Percentiles rank a stretch among this genome's conserved stretches.
Evolutionary conservation across 371 early-diverging fungal genomes (phyloP).

Genomic region (Mortierella sp.): DNA sequence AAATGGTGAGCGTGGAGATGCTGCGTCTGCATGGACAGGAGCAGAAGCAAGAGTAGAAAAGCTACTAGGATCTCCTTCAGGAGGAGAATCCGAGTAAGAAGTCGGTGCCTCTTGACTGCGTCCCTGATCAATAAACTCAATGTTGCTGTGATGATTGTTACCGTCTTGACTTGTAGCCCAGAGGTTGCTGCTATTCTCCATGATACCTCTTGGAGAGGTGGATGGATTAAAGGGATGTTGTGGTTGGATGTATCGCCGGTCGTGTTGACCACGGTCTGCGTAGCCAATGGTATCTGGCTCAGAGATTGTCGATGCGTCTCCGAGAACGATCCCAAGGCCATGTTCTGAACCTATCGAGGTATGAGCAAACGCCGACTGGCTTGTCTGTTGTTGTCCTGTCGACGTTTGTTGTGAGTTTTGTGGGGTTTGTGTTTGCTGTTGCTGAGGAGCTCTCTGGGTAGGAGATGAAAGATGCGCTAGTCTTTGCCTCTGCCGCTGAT

Average conservation of each 20-base stretch:
- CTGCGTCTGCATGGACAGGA: neutral
- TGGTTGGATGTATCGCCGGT: neutral
- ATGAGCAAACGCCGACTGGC: conserved; percentile 37
- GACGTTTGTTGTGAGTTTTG: conserved; percentile 30
- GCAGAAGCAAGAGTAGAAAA: neutral
- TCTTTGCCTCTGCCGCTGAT: conserved; percentile 3
- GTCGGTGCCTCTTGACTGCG: neutral
- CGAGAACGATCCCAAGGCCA: conserved; percentile 38
- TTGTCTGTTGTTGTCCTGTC: conserved; percentile 2
- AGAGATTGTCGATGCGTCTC: neutral
- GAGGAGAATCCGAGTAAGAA: neutral
- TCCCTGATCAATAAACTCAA: neutral
- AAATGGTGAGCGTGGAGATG: neutral
- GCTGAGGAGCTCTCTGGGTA: neutral
- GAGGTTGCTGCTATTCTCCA: neutral
- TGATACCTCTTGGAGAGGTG: neutral
- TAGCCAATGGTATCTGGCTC: conserved; percentile 11
- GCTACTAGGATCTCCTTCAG: neutral
- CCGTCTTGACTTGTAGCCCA: neutral
- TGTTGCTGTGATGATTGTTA: neutral
- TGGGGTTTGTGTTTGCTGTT: conserved; percentile 17
- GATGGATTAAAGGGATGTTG: conserved; percentile 1
- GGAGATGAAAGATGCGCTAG: conserved; percentile 2
- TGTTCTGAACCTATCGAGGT: conserved; percentile 55
- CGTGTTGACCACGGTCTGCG: conserved; percentile 6